Conservation (phyloP, 495 filamentous ascomycete genomes). For the Neurospora sp. region DNA sequence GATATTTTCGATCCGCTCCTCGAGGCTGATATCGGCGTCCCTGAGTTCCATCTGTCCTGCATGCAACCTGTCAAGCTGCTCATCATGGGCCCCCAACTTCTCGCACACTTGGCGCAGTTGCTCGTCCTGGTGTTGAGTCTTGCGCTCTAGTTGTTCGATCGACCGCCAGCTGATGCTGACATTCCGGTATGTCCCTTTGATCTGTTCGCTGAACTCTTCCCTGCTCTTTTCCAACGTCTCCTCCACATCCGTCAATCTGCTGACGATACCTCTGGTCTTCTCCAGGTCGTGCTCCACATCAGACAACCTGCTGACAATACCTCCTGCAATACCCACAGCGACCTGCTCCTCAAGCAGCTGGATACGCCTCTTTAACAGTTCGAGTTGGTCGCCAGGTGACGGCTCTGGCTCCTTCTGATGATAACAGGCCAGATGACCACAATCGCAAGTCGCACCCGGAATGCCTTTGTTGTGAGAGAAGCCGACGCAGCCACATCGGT, state of each 20-base stretch:
- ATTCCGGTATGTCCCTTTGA: slow-evolving; percentile 41
- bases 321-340: slow-evolving; percentile 15
- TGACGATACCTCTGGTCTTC: slow-evolving; percentile 20
- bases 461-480: slow-evolving; percentile 42
- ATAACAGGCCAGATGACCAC: slow-evolving; percentile 46
- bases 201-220: slow-evolving; percentile 37
- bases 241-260: slow-evolving; percentile 38
- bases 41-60: slow-evolving; percentile 37
- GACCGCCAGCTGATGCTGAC: slow-evolving; percentile 41
- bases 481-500: slow-evolving; percentile 44
- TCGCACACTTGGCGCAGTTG: slow-evolving; percentile 35
- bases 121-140: slow-evolving; percentile 31
- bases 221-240: slow-evolving; percentile 41
- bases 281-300: slow-evolving; percentile 30
- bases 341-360: slow-evolving; percentile 38
- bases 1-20: slow-evolving; percentile 42
- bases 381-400: slow-evolving; percentile 26
- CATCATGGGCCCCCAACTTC: slow-evolving; percentile 29
- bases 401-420: slow-evolving; percentile 36
- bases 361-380: slow-evolving; percentile 36
- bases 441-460: slow-evolving; percentile 42
- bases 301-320: not conserved
- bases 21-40: slow-evolving; percentile 41
- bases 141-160: slow-evolving; percentile 35
- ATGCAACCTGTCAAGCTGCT: slow-evolving; percentile 31